Conservation (phyloP, 495 filamentous ascomycete genomes). For the Letharia columbiana region DNA sequence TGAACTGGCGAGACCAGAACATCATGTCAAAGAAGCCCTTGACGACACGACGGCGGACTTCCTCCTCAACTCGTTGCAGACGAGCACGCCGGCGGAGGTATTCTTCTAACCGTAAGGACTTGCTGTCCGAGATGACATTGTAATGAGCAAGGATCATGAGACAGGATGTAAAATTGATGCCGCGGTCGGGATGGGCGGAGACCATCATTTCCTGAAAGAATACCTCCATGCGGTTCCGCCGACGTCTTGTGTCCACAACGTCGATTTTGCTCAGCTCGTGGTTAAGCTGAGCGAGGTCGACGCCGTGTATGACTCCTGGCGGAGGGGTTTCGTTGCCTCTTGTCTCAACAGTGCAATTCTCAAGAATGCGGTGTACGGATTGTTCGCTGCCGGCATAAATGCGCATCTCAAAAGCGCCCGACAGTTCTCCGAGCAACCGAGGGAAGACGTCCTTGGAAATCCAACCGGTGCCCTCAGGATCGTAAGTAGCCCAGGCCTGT, state of each 20-base stretch:
- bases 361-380: conserved; percentile 71
- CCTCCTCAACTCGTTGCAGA: conserved; percentile 92
- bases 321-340: conserved; percentile 35
- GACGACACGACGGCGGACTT: conserved; percentile 79
- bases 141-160: conserved; percentile 97
- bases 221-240: conserved; percentile 70
- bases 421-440: conserved; percentile 78
- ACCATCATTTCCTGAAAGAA: conserved; percentile 97
- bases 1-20: conserved; percentile 79
- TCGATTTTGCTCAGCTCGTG: conserved; percentile 68
- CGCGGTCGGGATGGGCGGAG: conserved; percentile 75
- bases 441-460: conserved; percentile 91
- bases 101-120: conserved; percentile 87
- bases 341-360: conserved; percentile 60
- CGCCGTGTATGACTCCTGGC: conserved; percentile 51
- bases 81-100: conserved; percentile 85
- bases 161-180: conserved; percentile 88
- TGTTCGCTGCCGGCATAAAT: conserved; percentile 85
- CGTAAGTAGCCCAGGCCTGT: conserved; percentile 92
- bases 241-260: conserved; percentile 58
- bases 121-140: conserved; percentile 97
- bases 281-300: conserved; percentile 74
- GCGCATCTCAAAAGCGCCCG: conserved; percentile 94
- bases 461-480: conserved; percentile 82
- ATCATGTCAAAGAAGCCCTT: conserved; percentile 94